Conservation (phyloP, 208 protist genomes). For the Leishmania amazonensis region DNA sequence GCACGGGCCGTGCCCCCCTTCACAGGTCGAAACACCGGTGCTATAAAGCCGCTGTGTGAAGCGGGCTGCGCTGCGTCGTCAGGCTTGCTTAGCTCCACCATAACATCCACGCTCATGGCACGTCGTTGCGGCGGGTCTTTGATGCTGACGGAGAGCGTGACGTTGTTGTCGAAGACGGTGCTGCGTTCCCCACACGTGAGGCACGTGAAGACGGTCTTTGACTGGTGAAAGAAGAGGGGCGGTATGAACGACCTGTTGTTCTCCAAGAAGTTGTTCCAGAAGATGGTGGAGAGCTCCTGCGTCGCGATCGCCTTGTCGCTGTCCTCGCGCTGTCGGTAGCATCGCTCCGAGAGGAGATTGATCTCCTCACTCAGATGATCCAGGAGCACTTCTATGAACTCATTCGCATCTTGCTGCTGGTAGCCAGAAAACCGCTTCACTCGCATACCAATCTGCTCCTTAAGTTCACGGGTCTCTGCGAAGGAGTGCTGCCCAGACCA, state of each 20-base stretch:
- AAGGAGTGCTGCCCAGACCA: conserved; percentile 54
- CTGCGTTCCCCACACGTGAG: conserved; percentile 59
- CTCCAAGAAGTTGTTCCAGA: conserved; percentile 89
- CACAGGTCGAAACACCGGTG: conserved; percentile 12
- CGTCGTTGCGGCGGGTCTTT: conserved; percentile 40
- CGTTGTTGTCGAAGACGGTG: conserved; percentile 82
- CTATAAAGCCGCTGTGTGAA: background rate
- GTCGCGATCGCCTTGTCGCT: conserved; percentile 68
- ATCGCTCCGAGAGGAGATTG: conserved; percentile 73
- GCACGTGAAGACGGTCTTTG: conserved; percentile 71
- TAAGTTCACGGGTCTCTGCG: conserved; percentile 59
- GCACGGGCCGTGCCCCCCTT: conserved; percentile 1
- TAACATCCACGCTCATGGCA: conserved; percentile 34
- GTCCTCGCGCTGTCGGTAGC: conserved; percentile 85
- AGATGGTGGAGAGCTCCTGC: conserved; percentile 68
- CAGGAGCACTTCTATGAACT: conserved; percentile 91
- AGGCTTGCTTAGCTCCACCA: conserved; percentile 29
- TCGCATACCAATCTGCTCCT: conserved; percentile 52
- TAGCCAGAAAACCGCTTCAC: conserved; percentile 69
- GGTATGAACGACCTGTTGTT: conserved; percentile 82
- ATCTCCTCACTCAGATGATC: conserved; percentile 92
- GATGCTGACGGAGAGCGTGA: conserved; percentile 67
- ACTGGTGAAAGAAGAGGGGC: conserved; percentile 81
- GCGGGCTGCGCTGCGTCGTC: background rate
- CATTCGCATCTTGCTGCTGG: conserved; percentile 87